phyloP scores from a whole-genome alignment of 805 yeast species.

The Candida tammaniensis region DNA sequence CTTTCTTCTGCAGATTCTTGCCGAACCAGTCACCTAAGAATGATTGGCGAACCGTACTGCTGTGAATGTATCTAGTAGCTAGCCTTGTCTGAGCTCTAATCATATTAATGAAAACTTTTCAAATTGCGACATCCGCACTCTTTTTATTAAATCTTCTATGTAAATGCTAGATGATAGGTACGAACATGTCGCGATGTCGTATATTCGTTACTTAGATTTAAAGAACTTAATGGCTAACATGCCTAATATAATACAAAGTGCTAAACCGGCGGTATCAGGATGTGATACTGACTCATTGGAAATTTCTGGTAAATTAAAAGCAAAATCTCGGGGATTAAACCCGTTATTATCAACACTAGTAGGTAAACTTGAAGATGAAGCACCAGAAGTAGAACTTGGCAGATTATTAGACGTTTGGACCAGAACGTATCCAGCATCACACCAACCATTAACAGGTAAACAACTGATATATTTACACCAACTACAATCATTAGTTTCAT shows the following conservation, averaged over 20 bases:
- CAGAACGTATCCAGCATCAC: conserved; percentile 45
- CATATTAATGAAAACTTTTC: no score
- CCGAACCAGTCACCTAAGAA: conserved; percentile 36
- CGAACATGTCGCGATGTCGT: no score
- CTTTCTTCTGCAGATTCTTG: conserved; percentile 20
- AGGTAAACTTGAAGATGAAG: conserved; percentile 15
- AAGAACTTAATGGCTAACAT: no score
- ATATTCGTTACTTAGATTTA: no score
- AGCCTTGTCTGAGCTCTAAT: no score
- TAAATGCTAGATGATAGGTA: no score
- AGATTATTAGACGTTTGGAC: neutral
- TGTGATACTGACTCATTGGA: neutral
- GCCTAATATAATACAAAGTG: no score
- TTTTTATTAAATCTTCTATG: no score
- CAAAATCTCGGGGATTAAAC: conserved; percentile 3
- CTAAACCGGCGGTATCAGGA: neutral
- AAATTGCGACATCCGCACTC: no score
- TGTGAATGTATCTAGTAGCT: no score
- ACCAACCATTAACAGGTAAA: conserved; percentile 70
- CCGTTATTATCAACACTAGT: conserved; percentile 18
- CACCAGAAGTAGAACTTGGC: neutral
- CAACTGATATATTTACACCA: conserved; percentile 79
- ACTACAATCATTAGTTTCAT: conserved; percentile 51
- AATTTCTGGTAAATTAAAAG: neutral
- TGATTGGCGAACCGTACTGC: conserved; percentile 12